These are phyloP conservation scores for Strobilomyces echinocephalus DNA, from an alignment of 768 basidiomycete species.

Conservation along the genomic window DNA sequence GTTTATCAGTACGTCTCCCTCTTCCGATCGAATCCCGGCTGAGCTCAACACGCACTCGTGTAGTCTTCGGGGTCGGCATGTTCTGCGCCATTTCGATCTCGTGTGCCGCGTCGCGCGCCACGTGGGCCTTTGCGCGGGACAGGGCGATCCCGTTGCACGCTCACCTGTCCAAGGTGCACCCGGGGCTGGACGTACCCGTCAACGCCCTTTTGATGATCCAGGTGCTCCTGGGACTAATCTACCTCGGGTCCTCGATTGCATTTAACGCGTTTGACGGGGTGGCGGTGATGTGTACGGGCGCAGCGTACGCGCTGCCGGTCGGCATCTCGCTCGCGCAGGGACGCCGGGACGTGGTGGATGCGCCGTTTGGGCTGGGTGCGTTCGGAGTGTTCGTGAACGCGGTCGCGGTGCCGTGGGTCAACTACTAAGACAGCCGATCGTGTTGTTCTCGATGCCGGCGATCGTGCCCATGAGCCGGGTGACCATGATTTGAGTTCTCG, in stretches of 20 bases:
- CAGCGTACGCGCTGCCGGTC: slow-evolving; percentile 59
- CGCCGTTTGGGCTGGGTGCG: slow-evolving; percentile 47
- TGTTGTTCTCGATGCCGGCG: slow-evolving; percentile 67
- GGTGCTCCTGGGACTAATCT: slow-evolving; percentile 56
- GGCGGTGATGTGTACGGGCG: slow-evolving; percentile 59
- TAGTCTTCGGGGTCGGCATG: slow-evolving; percentile 51
- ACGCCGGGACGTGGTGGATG: slow-evolving; percentile 41
- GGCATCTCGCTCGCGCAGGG: slow-evolving; percentile 46
- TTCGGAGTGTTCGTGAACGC: slow-evolving; percentile 45
- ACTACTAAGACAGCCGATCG: too few relatives aligned
- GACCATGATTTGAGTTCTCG: slow-evolving; percentile 40
- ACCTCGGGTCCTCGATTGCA: slow-evolving; percentile 56
- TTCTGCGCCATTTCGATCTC: slow-evolving; percentile 66
- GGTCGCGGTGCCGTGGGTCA: slow-evolving; percentile 55
- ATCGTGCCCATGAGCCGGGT: slow-evolving; percentile 48
- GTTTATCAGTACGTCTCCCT: slow-evolving; percentile 36
- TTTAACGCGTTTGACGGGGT: slow-evolving; percentile 69
- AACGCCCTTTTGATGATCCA: slow-evolving; percentile 55
- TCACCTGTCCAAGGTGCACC: slow-evolving; percentile 44
- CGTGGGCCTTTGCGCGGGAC: slow-evolving; percentile 70
- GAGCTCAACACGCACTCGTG: not conserved
- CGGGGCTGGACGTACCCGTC: slow-evolving; percentile 46
- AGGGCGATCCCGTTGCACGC: slow-evolving; percentile 53
- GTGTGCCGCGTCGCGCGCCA: slow-evolving; percentile 65
- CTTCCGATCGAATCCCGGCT: too few relatives aligned